A percentile compares a stretch with the other conserved stretches of the same genome.
These are phyloP conservation scores for Magnolia sinica DNA, from an alignment of 164 flowering plant species.

Conservation along the genomic window DNA sequence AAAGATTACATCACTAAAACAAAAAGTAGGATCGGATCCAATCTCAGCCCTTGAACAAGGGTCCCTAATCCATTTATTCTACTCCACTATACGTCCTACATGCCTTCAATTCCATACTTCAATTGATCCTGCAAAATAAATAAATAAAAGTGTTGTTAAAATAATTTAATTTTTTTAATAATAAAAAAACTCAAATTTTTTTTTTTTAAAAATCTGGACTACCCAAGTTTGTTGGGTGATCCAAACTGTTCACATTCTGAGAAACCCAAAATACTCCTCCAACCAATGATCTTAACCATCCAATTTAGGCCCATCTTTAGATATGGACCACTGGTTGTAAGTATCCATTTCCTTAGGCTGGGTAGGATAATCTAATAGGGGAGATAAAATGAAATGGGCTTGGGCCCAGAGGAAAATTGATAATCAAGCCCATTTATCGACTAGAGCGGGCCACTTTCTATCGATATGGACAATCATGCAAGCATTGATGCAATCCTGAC, in stretches of 20 bases:
- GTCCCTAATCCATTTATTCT: background rate
- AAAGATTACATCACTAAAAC: background rate
- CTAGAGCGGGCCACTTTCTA: background rate
- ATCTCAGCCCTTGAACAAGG: background rate
- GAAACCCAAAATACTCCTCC: too few species aligned
- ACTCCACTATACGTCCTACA: background rate
- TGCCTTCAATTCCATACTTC: background rate
- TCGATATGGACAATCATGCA: background rate
- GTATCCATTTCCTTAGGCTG: background rate
- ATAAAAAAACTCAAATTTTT: too few species aligned
- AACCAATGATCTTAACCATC: background rate
- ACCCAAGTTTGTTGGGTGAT: too few species aligned
- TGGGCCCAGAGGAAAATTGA: background rate
- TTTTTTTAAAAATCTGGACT: too few species aligned
- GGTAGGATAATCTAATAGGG: background rate
- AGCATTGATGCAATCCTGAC: background rate
- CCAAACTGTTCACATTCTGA: too few species aligned
- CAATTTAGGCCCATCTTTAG: too few species aligned
- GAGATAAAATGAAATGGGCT: background rate
- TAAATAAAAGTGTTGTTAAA: too few species aligned
- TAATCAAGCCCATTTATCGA: background rate
- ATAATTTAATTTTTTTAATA: too few species aligned
- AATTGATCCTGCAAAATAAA: slow-evolving; percentile 4
- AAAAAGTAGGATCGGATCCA: background rate
- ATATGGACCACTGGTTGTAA: too few species aligned